A percentile compares a stretch with the other conserved stretches of the same genome.
These are phyloP conservation scores for Nymphaea thermarum DNA, from an alignment of 164 flowering plant genomes.

Conservation along the genomic window DNA sequence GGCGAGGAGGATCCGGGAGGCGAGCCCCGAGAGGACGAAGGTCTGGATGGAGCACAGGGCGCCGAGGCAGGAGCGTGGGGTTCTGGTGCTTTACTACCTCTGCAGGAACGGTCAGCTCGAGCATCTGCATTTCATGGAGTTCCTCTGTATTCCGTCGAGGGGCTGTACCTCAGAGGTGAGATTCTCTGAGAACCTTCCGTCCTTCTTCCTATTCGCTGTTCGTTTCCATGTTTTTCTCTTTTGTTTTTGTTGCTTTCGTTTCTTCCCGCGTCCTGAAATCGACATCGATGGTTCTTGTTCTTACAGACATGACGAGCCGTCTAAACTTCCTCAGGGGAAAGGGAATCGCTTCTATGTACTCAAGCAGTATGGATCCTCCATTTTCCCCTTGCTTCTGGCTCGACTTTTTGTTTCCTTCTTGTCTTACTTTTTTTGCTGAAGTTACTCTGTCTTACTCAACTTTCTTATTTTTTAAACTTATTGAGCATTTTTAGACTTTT, in stretches of 20 bases:
- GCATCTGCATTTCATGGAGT: conserved; percentile 96
- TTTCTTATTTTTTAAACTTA: too few species aligned
- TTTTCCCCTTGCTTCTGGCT: too few species aligned
- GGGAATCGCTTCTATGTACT: conserved; percentile 67
- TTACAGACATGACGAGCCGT: conserved; percentile 68
- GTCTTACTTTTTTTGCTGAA: too few species aligned
- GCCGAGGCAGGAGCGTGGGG: conserved; percentile 22
- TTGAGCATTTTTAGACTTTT: too few species aligned
- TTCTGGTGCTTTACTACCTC: conserved; percentile 76
- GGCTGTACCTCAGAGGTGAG: conserved; percentile 66
- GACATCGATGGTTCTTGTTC: too few species aligned
- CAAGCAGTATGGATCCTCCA: conserved; percentile 75
- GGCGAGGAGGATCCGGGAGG: conserved; percentile 14
- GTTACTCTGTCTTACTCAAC: too few species aligned
- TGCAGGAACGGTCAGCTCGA: conserved; percentile 79
- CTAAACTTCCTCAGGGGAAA: conserved; percentile 65
- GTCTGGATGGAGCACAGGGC: conserved; percentile 26
- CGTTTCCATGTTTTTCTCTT: too few species aligned
- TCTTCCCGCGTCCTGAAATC: too few species aligned
- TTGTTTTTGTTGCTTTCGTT: background rate
- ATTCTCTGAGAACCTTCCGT: background rate
- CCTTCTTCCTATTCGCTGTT: background rate
- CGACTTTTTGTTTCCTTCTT: too few species aligned
- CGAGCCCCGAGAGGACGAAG: conserved; percentile 26
- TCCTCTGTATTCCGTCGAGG: conserved; percentile 56